Evolutionary conservation across 345 rosid species (phyloP), one percentile per base, ranked within the genome.

Genomic region (Anacardium occidentale): DNA sequence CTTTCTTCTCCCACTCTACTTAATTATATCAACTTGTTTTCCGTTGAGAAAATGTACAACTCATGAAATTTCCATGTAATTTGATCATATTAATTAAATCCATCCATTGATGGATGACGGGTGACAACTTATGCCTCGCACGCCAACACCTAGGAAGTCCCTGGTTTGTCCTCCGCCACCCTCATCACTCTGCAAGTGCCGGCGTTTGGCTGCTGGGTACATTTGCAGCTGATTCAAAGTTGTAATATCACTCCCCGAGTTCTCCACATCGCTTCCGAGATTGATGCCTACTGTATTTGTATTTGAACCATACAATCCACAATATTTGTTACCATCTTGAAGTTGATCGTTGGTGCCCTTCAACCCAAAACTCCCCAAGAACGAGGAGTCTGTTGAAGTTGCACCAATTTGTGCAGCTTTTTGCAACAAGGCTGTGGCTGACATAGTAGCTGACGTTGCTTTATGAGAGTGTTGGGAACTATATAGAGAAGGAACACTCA

Each of bases 391-490:
- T 5, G 86, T 64, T 42, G 96, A 78, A 18, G 86, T 88, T 47
- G 87, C 87, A 17, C 97, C 97, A 40, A 92, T 90, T 64, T 87
- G 94, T 18, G 99, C 94, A 40, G 99, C 98, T 81, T 92, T 95
- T 75, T 92, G 98, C 66, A 95, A 82, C 65, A 95, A 84, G 63
- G 98, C 99, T 13, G 99, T 95, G 55, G 99, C 99, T 2, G 98
- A 92, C 94, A 90, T 92, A 26, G 78, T 88, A 17, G 80, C 84
- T 26, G 87, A 74, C 18, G 84, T 37, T 7, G 81, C 54, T 24
- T 63, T 75, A 32, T 81, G 85, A 22, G 80, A 62, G 4, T 80
- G 83, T 14, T 82, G 89, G 37, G 80, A 81, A 83, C 94, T 89
- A 51, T 78, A 92, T 53, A 89, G 76, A 48, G 92, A 95, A 74